Base-by-base conservation (phyloP, 2,329 filamentous ascomycete species). In the Endothia cerciana region DNA sequence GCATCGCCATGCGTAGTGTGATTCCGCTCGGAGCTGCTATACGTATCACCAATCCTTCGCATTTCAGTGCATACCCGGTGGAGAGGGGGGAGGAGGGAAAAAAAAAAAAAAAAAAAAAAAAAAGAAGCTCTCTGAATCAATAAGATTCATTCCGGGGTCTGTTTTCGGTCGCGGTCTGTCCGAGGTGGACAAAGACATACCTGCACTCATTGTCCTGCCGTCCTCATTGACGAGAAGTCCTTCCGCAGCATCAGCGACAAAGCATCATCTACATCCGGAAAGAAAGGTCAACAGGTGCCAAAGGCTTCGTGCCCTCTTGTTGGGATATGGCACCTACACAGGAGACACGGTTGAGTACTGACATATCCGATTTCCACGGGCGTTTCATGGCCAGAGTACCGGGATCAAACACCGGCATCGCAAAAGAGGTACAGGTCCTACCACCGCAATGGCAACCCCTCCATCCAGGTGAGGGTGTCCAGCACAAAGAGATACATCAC, bases 221-320 rank as follows among this genome's bases (percentile, higher is more conserved):
- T 19, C 36, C 30, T 25, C 10, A 25, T 28, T 36, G 22, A 15
- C n/a, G 36, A 58, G 4, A 30, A 59, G 41, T n/a, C 22, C 41
- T 33, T 25, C 22, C 40, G 57, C 25, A 47, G 6, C 57, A 47
- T 33, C 6, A 19, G 8, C 13, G 3, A 43, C 40, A 60, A 60
- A 60, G 40, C 57, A 60, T 15, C 6, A n/a, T 33, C 57, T 40
- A 25, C 10, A 40, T 58, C 55, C 38, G 33, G 38, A 56, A 30
- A 17, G 5, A 49, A 30, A 7, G 15, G 33, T 43, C 41, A 43
- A 43, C 8, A 43, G 33, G 10, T 36, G 6, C 33, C 4, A n/a
- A 30, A 56, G 2, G n/a, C 13, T 28, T 7, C 3, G 25, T 4
- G 13, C 25, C 6, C 45, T 49, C 11, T 28, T 49, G 41, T 28